Conservation (phyloP, 257 asterid genomes). For the Capsicum rhomboideum region DNA sequence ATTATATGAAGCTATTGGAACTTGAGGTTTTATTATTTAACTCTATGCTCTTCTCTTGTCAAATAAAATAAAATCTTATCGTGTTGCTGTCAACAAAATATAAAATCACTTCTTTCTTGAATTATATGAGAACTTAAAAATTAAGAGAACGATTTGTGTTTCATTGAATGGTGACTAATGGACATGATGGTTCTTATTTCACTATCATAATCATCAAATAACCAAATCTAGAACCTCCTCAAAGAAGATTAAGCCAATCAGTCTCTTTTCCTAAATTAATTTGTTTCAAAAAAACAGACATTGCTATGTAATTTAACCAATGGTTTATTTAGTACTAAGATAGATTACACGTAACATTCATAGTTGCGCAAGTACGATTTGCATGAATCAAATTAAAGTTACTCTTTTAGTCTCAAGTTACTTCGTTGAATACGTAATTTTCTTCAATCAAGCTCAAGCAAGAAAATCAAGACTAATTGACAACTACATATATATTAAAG, state of each 20-base stretch:
- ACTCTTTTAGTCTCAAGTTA: not conserved
- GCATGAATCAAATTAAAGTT: not conserved
- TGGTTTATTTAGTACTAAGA: not conserved
- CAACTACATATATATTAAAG: not conserved
- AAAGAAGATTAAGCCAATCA: not conserved
- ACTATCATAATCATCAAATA: not conserved
- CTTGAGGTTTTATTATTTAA: not conserved
- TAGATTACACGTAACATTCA: not conserved
- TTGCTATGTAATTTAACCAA: not conserved
- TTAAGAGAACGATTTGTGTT: not conserved
- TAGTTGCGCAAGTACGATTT: not conserved
- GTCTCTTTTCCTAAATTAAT: not conserved
- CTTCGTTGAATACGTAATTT: not conserved
- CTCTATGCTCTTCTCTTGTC: not conserved
- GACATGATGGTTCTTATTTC: not conserved
- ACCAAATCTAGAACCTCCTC: not conserved
- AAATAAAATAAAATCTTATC: not conserved
- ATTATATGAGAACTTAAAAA: conserved; percentile 12
- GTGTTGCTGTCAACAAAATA: not conserved
- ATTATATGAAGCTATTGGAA: not conserved
- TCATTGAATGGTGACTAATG: conserved; percentile 1
- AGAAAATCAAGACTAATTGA: not conserved
- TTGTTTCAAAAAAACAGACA: not conserved
- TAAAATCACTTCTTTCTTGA: conserved; percentile 1
- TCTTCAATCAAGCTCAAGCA: not conserved